phyloP scores from a whole-genome alignment of 371 early-diverging fungal species.

The Saksenaea vasiformis region DNA sequence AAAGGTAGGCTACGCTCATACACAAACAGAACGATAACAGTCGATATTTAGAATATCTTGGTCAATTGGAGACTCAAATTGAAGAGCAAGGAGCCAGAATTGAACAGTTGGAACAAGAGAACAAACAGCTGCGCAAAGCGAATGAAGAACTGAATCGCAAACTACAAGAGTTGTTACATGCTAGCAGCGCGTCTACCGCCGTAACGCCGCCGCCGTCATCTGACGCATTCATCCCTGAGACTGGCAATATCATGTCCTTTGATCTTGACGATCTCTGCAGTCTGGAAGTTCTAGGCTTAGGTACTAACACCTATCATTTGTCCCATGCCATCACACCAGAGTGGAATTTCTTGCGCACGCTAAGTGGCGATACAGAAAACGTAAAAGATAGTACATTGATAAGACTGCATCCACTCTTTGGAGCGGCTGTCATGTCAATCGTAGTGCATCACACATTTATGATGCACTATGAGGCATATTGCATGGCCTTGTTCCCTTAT shows the following conservation, averaged over 20 bases:
- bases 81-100: constrained; percentile 12
- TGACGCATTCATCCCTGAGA: background rate
- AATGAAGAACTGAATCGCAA: constrained; percentile 1
- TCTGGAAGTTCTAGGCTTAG: background rate
- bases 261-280: background rate
- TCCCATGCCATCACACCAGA: constrained; percentile 15
- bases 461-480: constrained; percentile 7
- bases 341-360: constrained; percentile 13
- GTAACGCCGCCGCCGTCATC: background rate
- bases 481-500: background rate
- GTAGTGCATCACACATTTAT: constrained; percentile 5
- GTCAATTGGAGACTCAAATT: constrained; percentile 17
- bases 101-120: constrained; percentile 8
- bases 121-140: constrained; percentile 8
- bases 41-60: constrained; percentile 21
- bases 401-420: constrained; percentile 18
- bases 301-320: background rate
- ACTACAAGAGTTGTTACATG: background rate
- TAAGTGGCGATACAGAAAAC: background rate
- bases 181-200: background rate
- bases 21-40: background rate
- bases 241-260: background rate
- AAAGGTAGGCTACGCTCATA: constrained; percentile 63
- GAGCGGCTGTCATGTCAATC: constrained; percentile 18
- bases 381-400: background rate